These are phyloP conservation scores for Penicillium frequentans DNA, from an alignment of 2,329 filamentous ascomycete genomes.

Conservation along the genomic window DNA sequence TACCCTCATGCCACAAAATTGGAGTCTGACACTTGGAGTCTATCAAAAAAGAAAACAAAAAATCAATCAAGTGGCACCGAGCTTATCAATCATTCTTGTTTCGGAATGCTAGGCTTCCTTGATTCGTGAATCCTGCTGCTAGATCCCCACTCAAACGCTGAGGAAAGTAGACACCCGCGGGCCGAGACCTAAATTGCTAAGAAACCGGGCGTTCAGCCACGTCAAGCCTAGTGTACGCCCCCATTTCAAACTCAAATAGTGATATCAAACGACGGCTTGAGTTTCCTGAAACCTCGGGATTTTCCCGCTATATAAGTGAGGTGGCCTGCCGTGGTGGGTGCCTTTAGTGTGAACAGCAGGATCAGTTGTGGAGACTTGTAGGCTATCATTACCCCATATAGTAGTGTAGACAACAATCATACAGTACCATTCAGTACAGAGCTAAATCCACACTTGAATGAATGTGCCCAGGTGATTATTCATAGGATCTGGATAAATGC, in stretches of 20 bases:
- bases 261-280: neutral
- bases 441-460: neutral
- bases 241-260: neutral
- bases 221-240: neutral
- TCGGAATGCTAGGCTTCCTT: neutral
- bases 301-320: neutral
- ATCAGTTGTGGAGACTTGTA: neutral
- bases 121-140: neutral
- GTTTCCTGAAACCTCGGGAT: neutral
- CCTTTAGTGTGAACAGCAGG: neutral
- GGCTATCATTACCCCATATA: neutral
- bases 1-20: neutral
- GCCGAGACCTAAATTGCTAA: neutral
- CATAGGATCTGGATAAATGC: neutral
- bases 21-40: neutral
- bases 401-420: neutral
- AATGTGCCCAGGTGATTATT: neutral
- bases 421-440: neutral
- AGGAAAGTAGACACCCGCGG: neutral
- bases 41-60: too few species aligned
- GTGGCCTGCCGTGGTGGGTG: neutral
- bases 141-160: neutral
- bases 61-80: neutral
- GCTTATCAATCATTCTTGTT: neutral
- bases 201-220: neutral